Evolutionary conservation across 768 basidiomycete species (phyloP).

Genomic region (Termitomyces sp.): DNA sequence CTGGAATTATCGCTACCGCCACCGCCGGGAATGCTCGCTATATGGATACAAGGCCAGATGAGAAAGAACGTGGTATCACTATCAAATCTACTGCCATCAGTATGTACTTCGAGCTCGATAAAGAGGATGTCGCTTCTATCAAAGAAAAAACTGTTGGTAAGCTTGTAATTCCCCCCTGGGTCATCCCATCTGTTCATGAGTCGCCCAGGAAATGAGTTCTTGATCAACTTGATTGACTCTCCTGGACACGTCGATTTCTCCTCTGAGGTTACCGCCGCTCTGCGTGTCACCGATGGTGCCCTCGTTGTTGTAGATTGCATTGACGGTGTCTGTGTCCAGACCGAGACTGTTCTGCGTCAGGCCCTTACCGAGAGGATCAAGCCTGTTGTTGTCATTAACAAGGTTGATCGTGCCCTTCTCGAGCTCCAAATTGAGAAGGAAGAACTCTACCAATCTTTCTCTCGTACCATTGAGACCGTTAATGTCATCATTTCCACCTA

Average conservation of each 20-base stretch:
- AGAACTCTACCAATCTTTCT: conserved; percentile 94
- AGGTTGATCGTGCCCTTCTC: conserved; percentile 98
- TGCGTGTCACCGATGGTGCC: conserved; percentile 99
- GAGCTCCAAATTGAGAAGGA: conserved; percentile 97
- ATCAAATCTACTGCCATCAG: conserved; percentile 99
- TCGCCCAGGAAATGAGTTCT: conserved; percentile 76
- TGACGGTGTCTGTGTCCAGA: conserved; percentile 99
- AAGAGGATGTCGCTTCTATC: conserved; percentile 79
- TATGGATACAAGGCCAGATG: conserved; percentile 93
- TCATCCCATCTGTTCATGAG: neutral
- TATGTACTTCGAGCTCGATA: conserved; percentile 95
- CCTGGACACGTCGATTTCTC: conserved; percentile 99
- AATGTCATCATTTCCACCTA: conserved; percentile 99
- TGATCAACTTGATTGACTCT: conserved; percentile 99
- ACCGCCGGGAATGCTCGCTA: conserved; percentile 95
- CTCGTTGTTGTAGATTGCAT: conserved; percentile 99
- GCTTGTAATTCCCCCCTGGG: conserved; percentile 16
- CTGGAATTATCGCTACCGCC: conserved; percentile 91
- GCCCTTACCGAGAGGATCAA: conserved; percentile 97
- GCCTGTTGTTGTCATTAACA: conserved; percentile 99
- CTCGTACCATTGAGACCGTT: conserved; percentile 92
- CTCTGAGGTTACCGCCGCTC: conserved; percentile 97
- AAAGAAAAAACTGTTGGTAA: conserved; percentile 91
- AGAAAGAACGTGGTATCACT: conserved; percentile 99
- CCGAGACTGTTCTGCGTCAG: conserved; percentile 97